Evolutionary conservation across 345 rosid genomes (phyloP).

Genomic region (Citrus maxima): DNA sequence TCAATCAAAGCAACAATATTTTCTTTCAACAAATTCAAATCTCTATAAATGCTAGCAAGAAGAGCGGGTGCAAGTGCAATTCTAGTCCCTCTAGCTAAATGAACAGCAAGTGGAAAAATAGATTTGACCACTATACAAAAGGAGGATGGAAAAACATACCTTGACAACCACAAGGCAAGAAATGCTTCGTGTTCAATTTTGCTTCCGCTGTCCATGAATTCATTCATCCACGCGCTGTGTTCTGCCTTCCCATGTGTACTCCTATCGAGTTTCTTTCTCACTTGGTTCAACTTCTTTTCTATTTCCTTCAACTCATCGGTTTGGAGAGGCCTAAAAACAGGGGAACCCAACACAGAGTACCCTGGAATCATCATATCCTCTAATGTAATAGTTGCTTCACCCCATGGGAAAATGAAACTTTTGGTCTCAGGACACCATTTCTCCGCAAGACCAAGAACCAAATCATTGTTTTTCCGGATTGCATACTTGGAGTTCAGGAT

Average conservation of each 20-base stretch:
- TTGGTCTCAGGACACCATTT: slow-evolving; percentile 52
- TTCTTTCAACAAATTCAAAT: slow-evolving; percentile 28
- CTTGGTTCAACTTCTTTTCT: slow-evolving; percentile 9
- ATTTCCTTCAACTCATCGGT: slow-evolving; percentile 17
- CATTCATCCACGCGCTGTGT: slow-evolving; percentile 7
- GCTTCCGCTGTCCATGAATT: slow-evolving; percentile 23
- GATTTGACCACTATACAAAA: not conserved
- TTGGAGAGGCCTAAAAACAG: slow-evolving; percentile 28
- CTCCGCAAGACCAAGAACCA: slow-evolving; percentile 40
- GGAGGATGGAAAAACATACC: slow-evolving; percentile 20
- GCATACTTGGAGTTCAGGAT: slow-evolving; percentile 36
- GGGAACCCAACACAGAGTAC: slow-evolving; percentile 42
- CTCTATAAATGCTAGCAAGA: slow-evolving; percentile 38
- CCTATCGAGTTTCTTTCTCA: not conserved
- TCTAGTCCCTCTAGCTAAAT: slow-evolving; percentile 36
- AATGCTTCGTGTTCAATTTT: slow-evolving; percentile 46
- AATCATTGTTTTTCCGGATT: slow-evolving; percentile 22
- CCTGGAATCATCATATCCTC: slow-evolving; percentile 45
- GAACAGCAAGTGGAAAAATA: slow-evolving; percentile 25
- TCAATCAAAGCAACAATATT: not conserved
- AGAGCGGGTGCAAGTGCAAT: slow-evolving; percentile 43
- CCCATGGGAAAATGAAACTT: slow-evolving; percentile 52
- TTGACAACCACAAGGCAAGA: slow-evolving; percentile 39
- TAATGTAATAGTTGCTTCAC: slow-evolving; percentile 49
- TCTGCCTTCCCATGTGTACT: not conserved